Evolutionary conservation across 768 basidiomycete species (phyloP).

Genomic region (Paxillus involutus): DNA sequence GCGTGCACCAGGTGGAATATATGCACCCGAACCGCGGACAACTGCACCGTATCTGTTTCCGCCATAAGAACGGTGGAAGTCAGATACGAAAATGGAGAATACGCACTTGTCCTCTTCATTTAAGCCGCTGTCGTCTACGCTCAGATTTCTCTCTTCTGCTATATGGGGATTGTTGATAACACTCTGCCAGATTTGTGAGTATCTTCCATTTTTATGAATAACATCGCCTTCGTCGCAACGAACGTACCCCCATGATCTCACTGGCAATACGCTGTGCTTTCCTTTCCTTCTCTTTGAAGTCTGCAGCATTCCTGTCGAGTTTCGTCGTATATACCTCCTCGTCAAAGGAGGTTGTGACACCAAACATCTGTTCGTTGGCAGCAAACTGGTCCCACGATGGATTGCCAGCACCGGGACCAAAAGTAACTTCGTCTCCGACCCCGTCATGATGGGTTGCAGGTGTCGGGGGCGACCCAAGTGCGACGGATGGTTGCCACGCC

Average conservation of each 20-base stretch:
- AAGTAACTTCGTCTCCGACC: conserved; percentile 66
- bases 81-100: conserved; percentile 12
- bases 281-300: conserved; percentile 86
- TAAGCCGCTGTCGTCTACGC: conserved; percentile 64
- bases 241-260: conserved; percentile 83
- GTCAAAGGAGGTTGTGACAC: conserved; percentile 87
- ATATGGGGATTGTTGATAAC: conserved; percentile 77
- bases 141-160: conserved; percentile 78
- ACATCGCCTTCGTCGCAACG: not conserved
- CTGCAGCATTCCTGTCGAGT: conserved; percentile 79
- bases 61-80: conserved; percentile 15
- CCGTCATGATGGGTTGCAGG: conserved; percentile 26
- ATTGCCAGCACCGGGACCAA: conserved; percentile 52
- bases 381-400: conserved; percentile 89
- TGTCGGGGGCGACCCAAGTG: conserved; percentile 30
- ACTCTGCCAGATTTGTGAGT: conserved; percentile 40
- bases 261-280: conserved; percentile 86
- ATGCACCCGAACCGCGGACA: conserved; percentile 83
- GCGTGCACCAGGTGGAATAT: conserved; percentile 91
- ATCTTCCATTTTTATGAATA: conserved; percentile 2
- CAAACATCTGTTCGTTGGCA: conserved; percentile 90
- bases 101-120: conserved; percentile 97
- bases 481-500: conserved; percentile 61
- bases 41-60: conserved; percentile 84
- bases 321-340: conserved; percentile 95